Evolutionary conservation across 1,139 yeast genomes (phyloP), one percentile per base, ranked within the genome.

Genomic region (Blastobotrys malaysiensis): DNA sequence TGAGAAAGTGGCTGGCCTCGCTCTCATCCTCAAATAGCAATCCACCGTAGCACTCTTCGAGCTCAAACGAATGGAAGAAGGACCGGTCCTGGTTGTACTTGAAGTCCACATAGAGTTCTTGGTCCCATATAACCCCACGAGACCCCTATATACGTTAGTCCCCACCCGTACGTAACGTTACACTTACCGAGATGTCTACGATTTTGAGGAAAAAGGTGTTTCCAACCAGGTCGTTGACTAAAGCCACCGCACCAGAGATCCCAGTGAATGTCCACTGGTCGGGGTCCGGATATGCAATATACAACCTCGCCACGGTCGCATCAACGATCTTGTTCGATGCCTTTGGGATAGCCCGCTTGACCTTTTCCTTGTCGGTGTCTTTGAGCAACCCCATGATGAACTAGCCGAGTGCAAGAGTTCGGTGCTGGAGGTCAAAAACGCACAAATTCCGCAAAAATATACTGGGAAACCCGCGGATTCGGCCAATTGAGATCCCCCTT

Each of bases 91-190:
- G 98, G 67, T 87, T 81, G 71, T 93, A 93, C 61, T 84, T 86
- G 68, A 93, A 90, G 64, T 88, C 86, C 9, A 89, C 84, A 67
- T 88, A 93, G 50, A 93, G 72, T 69, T 93, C 99, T 69, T 93
- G 99, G 69, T 93, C 99, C 99, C 99, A 93, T 0, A 93, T 61
- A 1, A 93, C 96, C 18, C 98, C 98, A 45, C 88, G 76, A 59
- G 82, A 81, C 9, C 96, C 96, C 45, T 76, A 45, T 11, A n/a
- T 21, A 11, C 5, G 47, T 36, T 54, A 47, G 51, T 27, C 2
- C 18, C 20, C 44, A 11, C n/a, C n/a, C 24, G 11, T 19, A 53
- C 31, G 9, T 6, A 26, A 31, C 16, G 39, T 16, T 14, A n/a
- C 7, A 31, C 57, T 26, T 53, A 62, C 67, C 45, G 64, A 69